Evolutionary conservation across 768 basidiomycete species (phyloP), one percentile per base, ranked within the genome.

Genomic region (Kwoniella sp.): DNA sequence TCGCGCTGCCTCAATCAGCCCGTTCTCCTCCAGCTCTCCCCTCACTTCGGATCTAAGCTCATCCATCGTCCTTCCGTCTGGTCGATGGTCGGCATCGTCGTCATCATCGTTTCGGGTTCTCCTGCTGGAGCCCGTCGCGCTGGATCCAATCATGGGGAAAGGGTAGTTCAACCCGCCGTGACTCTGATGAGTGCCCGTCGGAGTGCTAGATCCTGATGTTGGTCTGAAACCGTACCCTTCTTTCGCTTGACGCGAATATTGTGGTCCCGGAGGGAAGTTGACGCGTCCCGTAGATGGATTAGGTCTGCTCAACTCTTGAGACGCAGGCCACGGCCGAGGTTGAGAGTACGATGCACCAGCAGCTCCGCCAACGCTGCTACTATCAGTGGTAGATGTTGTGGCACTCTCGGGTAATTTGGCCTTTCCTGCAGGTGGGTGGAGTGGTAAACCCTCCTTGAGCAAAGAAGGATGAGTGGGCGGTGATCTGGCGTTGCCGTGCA

Each of bases 201-300:
- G 52, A 12, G 84, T 82, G 52, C 88, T 90, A 48, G 86, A 85
- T 48, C 89, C 89, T 9, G 90, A 92, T 34, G 85, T 81, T 17
- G 86, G 82, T 12, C 90, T 86, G 81, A 92, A 92, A 60, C 91
- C 92, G 80, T 91, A 92, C 58, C 90, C 91, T 58, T 93, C 92
- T 59, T 85, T 85, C 22, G 66, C 63, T 38, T 71, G 69, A 29
- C 79, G 67, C 28, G 71, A 58, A 29, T 73, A 69, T 37, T 31
- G n/a, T 47, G 65, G 38, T 63, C 52, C 23, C 55, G 63, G 47
- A 53, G 61, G 63, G 45, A 63, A 56, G 30, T 58, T 55, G 12
- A 59, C 57, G 28, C 59, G 15, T 25, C 58, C 58, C 9, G 65
- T 66, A 30, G 55, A 20, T 4, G 62, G 62, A 23, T 68, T 63